Base-by-base conservation (phyloP, 2,329 filamentous ascomycete species). In the Sordariomycetes sp. region DNA sequence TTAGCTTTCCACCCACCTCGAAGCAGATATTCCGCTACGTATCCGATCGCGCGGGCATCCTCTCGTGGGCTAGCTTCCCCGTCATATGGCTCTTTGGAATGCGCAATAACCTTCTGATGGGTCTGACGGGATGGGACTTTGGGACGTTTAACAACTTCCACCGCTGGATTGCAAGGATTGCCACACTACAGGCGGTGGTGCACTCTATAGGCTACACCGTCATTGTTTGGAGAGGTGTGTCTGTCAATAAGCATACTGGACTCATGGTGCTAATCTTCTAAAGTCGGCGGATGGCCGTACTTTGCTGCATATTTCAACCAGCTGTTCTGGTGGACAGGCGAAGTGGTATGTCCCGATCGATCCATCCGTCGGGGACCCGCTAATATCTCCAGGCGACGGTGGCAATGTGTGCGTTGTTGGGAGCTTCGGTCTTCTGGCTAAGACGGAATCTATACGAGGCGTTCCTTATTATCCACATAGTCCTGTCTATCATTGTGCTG, bases 41-140 rank as follows among this genome's bases (percentile, higher is more conserved):
- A 0, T 79, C 81, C 0, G 82, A 86, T 60, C 76, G 85, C 10
- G 84, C 82, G 0, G 84, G 84, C 0, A 77, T 84, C 35, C 74
- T 88, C 25, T 79, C 81, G 0, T 80, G 84, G 61, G 80, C 79
- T 3, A 85, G 85, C 60, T 74, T 87, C 7, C 81, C 82, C 0
- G 63, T 85, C 2, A 69, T 87, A 0, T 87, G 83, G 82, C 66
- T 87, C 0, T 87, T 88, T 61, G 80, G 79, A 0, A 80, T 81
- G 64, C 74, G 85, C 10, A 89, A 88, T 60, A 86, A 88, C 55
- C 63, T 83, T 0, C 73, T 87, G 17, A 70, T 86, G 57, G 85
- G 81, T 81, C 65, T 82, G 0, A 87, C 85, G 0, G 84, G 84
- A 0, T 88, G 85, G 84, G 81, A 80, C 12, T 87, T 85, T 65